Evolutionary conservation across 768 basidiomycete species (phyloP).

Genomic region (Coprinopsis cinerea): DNA sequence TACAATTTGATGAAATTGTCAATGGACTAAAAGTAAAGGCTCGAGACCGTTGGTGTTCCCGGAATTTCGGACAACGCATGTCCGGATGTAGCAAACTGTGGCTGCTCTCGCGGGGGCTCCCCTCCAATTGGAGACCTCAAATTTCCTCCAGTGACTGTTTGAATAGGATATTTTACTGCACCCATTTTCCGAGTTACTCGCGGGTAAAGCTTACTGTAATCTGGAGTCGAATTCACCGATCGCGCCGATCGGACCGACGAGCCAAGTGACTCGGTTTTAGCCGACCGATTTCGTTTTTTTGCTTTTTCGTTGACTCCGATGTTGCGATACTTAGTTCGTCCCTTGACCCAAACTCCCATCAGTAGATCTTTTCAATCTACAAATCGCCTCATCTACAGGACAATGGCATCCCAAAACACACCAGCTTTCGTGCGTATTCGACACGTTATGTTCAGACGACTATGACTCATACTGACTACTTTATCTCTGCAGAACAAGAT

Average conservation of each 20-base stretch:
- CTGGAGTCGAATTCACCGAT: too few relatives aligned
- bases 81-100: too few relatives aligned
- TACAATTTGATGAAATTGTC: too few relatives aligned
- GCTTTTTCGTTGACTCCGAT: slow-evolving; percentile 21
- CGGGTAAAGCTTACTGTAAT: too few relatives aligned
- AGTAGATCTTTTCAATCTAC: slow-evolving; percentile 17
- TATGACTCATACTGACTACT: slow-evolving; percentile 8
- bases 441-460: background rate
- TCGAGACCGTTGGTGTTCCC: too few relatives aligned
- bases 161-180: too few relatives aligned
- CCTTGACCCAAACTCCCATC: slow-evolving; percentile 30
- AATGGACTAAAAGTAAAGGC: too few relatives aligned
- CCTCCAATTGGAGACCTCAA: too few relatives aligned
- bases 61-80: too few relatives aligned
- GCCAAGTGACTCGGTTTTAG: slow-evolving; percentile 21
- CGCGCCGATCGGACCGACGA: slow-evolving; percentile 8
- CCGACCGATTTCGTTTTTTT: slow-evolving; percentile 20
- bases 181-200: too few relatives aligned
- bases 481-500: slow-evolving; percentile 70
- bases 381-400: slow-evolving; percentile 29
- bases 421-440: slow-evolving; percentile 52
- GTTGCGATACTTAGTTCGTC: slow-evolving; percentile 33
- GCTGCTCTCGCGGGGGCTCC: too few relatives aligned
- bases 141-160: too few relatives aligned
- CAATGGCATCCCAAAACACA: slow-evolving; percentile 57